Evolutionary conservation across 208 protist species (phyloP).

Genomic region (Leishmania major): DNA sequence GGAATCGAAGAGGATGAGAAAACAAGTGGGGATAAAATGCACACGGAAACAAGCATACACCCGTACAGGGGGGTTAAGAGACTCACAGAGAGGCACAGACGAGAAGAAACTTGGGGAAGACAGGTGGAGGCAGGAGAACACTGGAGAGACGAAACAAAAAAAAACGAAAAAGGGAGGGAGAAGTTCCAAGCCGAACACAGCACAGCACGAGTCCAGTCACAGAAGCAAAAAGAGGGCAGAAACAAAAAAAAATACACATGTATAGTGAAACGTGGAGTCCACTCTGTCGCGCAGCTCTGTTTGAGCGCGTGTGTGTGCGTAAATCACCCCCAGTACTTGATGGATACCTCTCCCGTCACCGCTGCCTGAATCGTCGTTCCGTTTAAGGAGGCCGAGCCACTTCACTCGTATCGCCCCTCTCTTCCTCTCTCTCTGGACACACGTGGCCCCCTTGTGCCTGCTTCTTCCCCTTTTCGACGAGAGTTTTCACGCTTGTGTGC

Average conservation of each 20-base stretch:
- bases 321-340: not conserved
- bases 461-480: not conserved
- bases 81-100: not conserved
- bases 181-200: not conserved
- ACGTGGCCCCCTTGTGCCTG: not conserved
- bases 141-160: not conserved
- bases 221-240: not conserved
- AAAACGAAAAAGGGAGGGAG: not conserved
- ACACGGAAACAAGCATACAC: not conserved
- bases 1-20: not conserved
- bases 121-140: not conserved
- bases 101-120: not conserved
- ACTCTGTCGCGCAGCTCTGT: not conserved
- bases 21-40: not conserved
- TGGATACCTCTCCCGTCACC: not conserved
- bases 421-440: not conserved
- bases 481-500: not conserved
- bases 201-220: constrained; percentile 1
- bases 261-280: not conserved
- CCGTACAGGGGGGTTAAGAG: not conserved
- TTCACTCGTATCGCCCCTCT: not conserved
- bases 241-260: not conserved
- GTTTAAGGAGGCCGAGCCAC: not conserved
- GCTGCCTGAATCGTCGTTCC: not conserved
- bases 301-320: not conserved